phyloP scores from a whole-genome alignment of 192 early-diverging fungal genomes.

The Backusella australiensis region DNA sequence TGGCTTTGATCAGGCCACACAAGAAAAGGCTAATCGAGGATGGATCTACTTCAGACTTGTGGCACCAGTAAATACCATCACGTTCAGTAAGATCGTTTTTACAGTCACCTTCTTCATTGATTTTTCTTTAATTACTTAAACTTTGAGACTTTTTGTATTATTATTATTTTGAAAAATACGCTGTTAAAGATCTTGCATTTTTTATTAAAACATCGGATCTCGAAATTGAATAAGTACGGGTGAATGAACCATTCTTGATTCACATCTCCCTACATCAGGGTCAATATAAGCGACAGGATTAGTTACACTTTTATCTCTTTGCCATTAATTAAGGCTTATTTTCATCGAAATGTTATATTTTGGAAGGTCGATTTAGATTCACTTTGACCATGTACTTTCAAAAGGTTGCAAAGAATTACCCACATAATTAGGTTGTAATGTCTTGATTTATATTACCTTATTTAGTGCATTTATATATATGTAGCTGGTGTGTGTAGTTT shows the following conservation, averaged over 20 bases:
- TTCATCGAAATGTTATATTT: background rate
- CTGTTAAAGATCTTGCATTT: too few species aligned
- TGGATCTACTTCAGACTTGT: too few species aligned
- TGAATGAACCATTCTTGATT: background rate
- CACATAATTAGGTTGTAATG: background rate
- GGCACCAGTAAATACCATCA: too few species aligned
- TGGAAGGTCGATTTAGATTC: background rate
- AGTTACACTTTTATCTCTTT: background rate
- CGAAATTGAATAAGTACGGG: too few species aligned
- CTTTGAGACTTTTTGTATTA: too few species aligned
- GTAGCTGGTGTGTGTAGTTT: background rate
- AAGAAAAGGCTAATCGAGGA: too few species aligned
- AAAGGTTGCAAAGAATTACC: background rate
- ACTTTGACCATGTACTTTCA: background rate
- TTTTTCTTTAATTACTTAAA: too few species aligned
- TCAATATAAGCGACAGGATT: background rate
- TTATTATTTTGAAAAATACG: too few species aligned
- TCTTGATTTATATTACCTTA: background rate
- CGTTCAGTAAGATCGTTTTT: too few species aligned
- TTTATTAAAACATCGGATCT: too few species aligned
- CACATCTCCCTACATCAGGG: background rate
- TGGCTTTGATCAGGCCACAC: too few species aligned
- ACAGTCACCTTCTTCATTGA: too few species aligned
- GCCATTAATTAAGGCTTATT: background rate
- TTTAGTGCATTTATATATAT: background rate